Evolutionary conservation across 2,329 filamentous ascomycete genomes (phyloP).

Genomic region (Balansia obtecta): DNA sequence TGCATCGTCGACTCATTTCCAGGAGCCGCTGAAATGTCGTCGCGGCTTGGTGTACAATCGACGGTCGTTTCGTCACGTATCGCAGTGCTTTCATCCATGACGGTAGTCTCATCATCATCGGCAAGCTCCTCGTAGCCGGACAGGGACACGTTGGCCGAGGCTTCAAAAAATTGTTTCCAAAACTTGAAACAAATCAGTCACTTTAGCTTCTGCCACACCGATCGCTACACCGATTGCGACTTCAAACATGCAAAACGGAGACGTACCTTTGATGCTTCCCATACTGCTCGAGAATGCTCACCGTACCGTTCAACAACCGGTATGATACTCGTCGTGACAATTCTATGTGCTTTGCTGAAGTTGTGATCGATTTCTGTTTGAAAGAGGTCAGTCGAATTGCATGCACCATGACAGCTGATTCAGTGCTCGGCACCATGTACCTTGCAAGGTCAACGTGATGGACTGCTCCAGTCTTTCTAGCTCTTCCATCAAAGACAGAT

Average conservation of each 20-base stretch:
- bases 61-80: conserved; percentile 43
- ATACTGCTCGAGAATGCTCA: conserved; percentile 84
- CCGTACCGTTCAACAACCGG: conserved; percentile 92
- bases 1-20: conserved; percentile 24
- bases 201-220: not conserved
- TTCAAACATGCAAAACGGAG: too few relatives aligned
- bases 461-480: conserved; percentile 92
- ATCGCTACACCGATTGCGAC: too few relatives aligned
- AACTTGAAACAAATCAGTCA: conserved; percentile 51
- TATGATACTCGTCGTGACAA: conserved; percentile 86
- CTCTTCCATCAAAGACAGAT: conserved; percentile 80
- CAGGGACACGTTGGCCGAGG: conserved; percentile 90
- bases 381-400: conserved; percentile 5
- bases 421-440: conserved; percentile 26
- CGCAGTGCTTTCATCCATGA: conserved; percentile 38
- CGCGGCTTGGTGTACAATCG: conserved; percentile 32
- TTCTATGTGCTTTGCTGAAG: conserved; percentile 91
- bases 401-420: not conserved
- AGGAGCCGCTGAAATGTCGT: conserved; percentile 25
- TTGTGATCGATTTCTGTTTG: conserved; percentile 87
- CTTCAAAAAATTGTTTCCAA: conserved; percentile 99
- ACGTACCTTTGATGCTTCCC: conserved; percentile 84
- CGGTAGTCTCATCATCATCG: conserved; percentile 49
- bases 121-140: conserved; percentile 83
- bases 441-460: conserved; percentile 91